Evolutionary conservation across 176 grass and related monocot genomes (phyloP).

Genomic region (Tuctoria greenei): DNA sequence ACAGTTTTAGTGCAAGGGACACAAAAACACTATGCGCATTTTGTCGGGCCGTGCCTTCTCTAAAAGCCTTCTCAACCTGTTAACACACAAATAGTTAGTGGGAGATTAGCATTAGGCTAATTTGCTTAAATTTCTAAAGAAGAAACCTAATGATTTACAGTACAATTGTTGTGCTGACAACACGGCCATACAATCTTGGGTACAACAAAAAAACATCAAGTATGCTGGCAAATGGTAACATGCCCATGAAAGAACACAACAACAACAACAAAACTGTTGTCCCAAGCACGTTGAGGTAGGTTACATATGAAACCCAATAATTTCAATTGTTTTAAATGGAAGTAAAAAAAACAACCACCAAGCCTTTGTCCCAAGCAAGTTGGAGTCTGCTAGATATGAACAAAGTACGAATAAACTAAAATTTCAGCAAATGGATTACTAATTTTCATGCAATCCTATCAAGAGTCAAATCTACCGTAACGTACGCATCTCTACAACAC

Average conservation of each 20-base stretch:
- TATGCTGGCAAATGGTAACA: constrained; percentile 7
- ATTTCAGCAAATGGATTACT: no score
- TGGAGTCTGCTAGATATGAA: no score
- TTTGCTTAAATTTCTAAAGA: background rate
- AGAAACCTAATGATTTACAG: background rate
- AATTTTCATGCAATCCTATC: no score
- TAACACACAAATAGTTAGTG: constrained; percentile 6
- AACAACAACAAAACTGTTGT: no score
- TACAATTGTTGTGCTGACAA: background rate
- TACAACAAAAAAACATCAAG: constrained; percentile 1
- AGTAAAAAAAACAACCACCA: no score
- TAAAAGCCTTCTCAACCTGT: constrained; percentile 90
- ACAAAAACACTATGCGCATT: constrained; percentile 95
- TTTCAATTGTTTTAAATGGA: no score
- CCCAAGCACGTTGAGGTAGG: no score
- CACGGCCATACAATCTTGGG: background rate
- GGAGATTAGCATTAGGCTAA: background rate
- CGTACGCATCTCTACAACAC: no score
- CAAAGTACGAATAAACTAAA: no score
- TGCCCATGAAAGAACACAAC: background rate
- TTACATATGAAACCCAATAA: no score
- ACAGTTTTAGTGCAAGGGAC: constrained; percentile 78
- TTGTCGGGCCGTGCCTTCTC: constrained; percentile 90
- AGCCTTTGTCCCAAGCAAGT: no score
- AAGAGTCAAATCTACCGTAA: no score